Conservation (phyloP, 1,284 basidiomycete species). For the Exobasidium rhododendri region DNA sequence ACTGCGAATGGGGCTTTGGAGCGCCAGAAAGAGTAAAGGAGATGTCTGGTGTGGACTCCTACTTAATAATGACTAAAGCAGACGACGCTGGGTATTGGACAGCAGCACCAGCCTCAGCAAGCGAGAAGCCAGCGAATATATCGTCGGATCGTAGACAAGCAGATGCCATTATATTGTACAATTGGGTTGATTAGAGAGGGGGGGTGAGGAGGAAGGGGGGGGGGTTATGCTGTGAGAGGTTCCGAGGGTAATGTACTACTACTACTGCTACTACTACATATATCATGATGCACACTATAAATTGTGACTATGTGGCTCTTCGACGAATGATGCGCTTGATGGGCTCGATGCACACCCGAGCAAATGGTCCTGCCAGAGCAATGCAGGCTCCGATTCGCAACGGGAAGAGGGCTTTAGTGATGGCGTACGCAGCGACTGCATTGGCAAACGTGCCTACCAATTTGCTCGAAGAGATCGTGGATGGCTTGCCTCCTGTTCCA, state of each 20-base stretch:
- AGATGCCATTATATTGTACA: conserved; percentile 15
- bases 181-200: conserved; percentile 13
- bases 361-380: conserved; percentile 72
- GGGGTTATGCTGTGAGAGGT: no score
- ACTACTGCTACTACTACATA: no score
- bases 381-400: conserved; percentile 71
- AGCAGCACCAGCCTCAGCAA: neutral
- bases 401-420: conserved; percentile 78
- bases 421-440: conserved; percentile 72
- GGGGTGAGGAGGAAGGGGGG: no score
- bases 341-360: conserved; percentile 66
- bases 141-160: conserved; percentile 9
- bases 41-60: neutral
- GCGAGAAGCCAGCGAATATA: neutral
- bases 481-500: conserved; percentile 55
- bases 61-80: conserved; percentile 14
- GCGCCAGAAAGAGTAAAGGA: conserved; percentile 26
- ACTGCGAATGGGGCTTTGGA: conserved; percentile 39
- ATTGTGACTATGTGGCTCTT: neutral
- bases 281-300: no score
- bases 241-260: no score
- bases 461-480: conserved; percentile 58
- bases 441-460: conserved; percentile 56
- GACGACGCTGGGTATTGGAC: conserved; percentile 15
- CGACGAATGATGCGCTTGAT: conserved; percentile 34